phyloP scores from a whole-genome alignment of 257 asterid species.

The Ocimum tenuiflorum region DNA sequence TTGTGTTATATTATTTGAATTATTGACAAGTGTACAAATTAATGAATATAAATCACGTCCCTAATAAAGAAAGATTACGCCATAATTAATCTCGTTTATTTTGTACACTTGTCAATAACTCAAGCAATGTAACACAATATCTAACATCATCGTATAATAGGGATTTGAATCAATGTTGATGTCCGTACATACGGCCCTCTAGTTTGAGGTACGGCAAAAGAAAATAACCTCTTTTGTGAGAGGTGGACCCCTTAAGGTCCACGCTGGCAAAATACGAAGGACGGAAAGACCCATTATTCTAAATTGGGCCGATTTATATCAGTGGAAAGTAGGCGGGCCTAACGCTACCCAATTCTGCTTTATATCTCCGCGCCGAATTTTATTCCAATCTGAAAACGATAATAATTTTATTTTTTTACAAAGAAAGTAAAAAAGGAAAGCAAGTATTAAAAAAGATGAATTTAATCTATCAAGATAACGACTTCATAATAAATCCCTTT shows the following conservation, averaged over 20 bases:
- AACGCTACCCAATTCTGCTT: too few species aligned
- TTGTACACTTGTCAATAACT: too few species aligned
- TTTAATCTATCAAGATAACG: background rate
- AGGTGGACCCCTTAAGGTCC: too few species aligned
- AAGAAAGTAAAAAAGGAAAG: background rate
- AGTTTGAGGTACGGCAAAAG: background rate
- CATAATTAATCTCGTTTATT: too few species aligned
- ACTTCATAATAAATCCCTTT: background rate
- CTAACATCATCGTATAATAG: too few species aligned
- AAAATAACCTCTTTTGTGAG: background rate
- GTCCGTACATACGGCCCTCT: constrained; percentile 23
- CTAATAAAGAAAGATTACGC: too few species aligned
- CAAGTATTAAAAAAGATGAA: constrained; percentile 10
- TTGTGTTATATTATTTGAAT: too few species aligned
- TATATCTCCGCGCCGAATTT: constrained; percentile 12
- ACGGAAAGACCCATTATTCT: too few species aligned
- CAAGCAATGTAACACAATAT: too few species aligned
- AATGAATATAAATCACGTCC: too few species aligned
- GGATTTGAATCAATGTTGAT: background rate
- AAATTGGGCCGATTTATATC: constrained; percentile 26
- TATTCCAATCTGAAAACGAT: constrained; percentile 7
- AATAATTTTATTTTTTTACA: background rate
- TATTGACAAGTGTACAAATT: too few species aligned
- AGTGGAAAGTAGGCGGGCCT: background rate
- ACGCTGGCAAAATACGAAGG: too few species aligned